Evolutionary conservation across 2,329 filamentous ascomycete species (phyloP).

Genomic region (Stagonosporopsis tanaceti): DNA sequence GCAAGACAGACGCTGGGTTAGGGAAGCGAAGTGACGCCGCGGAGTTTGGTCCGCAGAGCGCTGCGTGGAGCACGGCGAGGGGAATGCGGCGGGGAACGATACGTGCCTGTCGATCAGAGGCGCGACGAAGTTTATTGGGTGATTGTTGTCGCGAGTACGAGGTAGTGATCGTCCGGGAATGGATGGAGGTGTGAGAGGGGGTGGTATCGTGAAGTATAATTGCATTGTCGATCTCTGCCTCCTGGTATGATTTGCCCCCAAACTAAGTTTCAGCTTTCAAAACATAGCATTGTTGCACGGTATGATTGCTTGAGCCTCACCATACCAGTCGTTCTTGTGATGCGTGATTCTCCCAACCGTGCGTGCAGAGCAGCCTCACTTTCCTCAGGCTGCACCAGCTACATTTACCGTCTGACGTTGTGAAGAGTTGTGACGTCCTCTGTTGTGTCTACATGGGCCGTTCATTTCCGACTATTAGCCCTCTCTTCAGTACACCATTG

Average conservation of each 20-base stretch:
- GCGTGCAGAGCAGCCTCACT: not conserved
- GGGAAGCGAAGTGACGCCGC: not conserved
- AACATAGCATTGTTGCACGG: not conserved
- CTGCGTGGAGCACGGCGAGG: not conserved
- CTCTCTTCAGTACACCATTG: not conserved
- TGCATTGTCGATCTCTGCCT: not conserved
- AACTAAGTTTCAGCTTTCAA: not conserved
- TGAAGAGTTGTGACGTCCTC: not conserved
- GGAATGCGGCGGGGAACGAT: not conserved
- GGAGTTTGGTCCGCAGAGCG: not conserved
- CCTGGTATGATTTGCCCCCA: not conserved
- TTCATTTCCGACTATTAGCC: no score
- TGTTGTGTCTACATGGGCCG: no score
- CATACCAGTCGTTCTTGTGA: not conserved
- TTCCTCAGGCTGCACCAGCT: not conserved
- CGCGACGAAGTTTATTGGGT: slow-evolving; percentile 5
- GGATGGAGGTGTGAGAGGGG: not conserved
- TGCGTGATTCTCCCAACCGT: not conserved
- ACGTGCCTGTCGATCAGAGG: slow-evolving; percentile 13
- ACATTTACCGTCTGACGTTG: not conserved
- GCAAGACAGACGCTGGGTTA: not conserved
- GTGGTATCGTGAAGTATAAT: not conserved
- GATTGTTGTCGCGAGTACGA: not conserved
- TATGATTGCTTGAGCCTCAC: no score
- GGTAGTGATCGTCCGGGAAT: not conserved